Conservation (phyloP, 169 alveolate genomes). For the Amoebophrya sp. region DNA sequence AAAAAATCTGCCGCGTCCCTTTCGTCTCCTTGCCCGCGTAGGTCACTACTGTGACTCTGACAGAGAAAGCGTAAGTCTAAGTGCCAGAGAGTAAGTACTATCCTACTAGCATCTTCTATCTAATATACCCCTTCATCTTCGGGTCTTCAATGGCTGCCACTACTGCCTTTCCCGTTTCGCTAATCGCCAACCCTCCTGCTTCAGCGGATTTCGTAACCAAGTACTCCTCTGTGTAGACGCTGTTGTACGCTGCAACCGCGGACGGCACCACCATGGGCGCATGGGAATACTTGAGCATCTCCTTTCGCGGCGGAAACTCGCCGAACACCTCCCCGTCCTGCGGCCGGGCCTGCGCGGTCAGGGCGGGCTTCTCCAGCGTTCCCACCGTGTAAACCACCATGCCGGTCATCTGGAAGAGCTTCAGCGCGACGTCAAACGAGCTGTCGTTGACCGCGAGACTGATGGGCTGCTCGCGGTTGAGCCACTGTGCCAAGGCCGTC, state of each 20-base stretch:
- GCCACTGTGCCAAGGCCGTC: neutral
- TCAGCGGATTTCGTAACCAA: neutral
- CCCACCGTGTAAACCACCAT: constrained; percentile 30
- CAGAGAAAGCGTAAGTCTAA: too few relatives aligned
- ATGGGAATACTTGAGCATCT: neutral
- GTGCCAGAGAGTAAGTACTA: too few relatives aligned
- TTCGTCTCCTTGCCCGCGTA: too few relatives aligned
- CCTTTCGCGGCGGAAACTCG: constrained; percentile 28
- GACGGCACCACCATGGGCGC: constrained; percentile 22
- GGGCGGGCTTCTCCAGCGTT: neutral
- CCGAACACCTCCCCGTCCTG: constrained; percentile 34
- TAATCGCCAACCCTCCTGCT: neutral
- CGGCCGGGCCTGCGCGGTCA: constrained; percentile 31
- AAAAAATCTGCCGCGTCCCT: too few relatives aligned
- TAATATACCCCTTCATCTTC: too few relatives aligned
- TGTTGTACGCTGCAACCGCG: neutral
- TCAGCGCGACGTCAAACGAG: neutral
- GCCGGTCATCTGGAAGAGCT: neutral
- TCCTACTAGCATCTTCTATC: too few relatives aligned
- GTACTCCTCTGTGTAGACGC: neutral
- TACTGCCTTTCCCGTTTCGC: too few relatives aligned
- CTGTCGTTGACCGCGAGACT: constrained; percentile 16
- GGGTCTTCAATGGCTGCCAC: too few relatives aligned
- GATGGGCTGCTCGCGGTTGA: constrained; percentile 25
- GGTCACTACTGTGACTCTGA: too few relatives aligned